Percentiles rank a stretch among this genome's conserved stretches.
Conservation (phyloP, 306 rosid species). For the Geum urbanum region DNA sequence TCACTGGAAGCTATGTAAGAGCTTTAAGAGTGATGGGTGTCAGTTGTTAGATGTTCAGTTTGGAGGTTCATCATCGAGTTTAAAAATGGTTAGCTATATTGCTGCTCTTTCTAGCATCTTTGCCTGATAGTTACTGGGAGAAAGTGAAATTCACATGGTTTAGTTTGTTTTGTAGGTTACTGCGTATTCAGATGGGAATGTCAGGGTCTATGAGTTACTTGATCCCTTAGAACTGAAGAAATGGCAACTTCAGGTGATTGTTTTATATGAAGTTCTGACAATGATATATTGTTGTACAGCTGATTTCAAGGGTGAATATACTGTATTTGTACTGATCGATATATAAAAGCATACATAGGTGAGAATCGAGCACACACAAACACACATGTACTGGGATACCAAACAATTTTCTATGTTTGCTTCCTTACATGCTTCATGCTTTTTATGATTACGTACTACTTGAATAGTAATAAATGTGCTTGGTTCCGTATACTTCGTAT, state of each 20-base stretch:
- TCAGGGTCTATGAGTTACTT: constrained; percentile 65
- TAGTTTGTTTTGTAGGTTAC: constrained; percentile 42
- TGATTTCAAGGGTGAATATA: background rate
- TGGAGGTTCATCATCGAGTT: constrained; percentile 53
- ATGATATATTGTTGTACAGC: background rate
- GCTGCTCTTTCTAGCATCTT: no score
- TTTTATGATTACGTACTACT: background rate
- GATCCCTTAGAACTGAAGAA: constrained; percentile 75
- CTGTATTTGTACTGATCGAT: background rate
- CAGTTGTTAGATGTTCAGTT: constrained; percentile 76
- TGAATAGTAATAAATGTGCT: background rate
- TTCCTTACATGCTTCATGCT: background rate
- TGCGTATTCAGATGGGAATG: constrained; percentile 72
- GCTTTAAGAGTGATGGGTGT: constrained; percentile 49
- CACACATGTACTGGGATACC: no score
- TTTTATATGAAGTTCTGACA: background rate
- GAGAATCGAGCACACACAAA: no score
- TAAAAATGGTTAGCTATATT: constrained; percentile 64
- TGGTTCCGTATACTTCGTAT: background rate
- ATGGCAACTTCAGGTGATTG: constrained; percentile 91
- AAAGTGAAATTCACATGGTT: background rate
- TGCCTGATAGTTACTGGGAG: background rate
- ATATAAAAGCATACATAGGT: no score
- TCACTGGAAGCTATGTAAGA: constrained; percentile 75
- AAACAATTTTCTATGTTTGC: background rate